Conservation (phyloP, 106 monocot genomes). For the Apostasia shenzhenica region DNA sequence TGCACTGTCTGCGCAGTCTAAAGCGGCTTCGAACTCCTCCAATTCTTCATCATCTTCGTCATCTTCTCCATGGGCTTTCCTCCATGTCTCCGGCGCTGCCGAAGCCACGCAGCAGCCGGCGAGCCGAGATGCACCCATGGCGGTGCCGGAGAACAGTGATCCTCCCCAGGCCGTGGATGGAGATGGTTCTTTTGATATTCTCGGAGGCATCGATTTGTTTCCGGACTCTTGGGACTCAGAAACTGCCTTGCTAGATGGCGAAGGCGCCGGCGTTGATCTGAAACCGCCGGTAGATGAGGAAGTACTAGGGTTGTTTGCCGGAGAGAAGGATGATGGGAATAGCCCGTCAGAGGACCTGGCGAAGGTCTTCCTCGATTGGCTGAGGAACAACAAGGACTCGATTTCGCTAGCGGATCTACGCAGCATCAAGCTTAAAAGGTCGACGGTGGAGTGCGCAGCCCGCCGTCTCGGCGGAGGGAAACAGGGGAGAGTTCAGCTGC, state of each 20-base stretch:
- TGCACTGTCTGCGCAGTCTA: not conserved
- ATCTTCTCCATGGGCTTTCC: constrained; percentile 27
- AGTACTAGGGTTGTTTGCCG: not conserved
- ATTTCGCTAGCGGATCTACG: constrained; percentile 77
- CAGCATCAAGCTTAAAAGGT: constrained; percentile 58
- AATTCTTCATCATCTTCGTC: constrained; percentile 29
- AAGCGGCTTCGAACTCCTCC: constrained; percentile 4
- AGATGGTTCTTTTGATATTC: not conserved
- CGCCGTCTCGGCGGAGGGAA: constrained; percentile 60
- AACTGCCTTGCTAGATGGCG: constrained; percentile 30
- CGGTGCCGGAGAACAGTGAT: not conserved
- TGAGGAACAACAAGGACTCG: constrained; percentile 68
- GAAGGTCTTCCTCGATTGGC: constrained; percentile 77
- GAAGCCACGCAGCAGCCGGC: constrained; percentile 12
- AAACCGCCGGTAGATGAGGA: not conserved
- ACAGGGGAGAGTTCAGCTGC: constrained; percentile 58
- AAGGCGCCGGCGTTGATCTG: constrained; percentile 3
- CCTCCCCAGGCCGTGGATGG: not conserved
- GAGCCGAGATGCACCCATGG: not conserved
- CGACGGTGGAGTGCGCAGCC: constrained; percentile 74
- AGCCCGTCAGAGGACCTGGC: constrained; percentile 37
- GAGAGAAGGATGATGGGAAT: not conserved
- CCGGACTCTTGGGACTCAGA: constrained; percentile 33
- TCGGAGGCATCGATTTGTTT: constrained; percentile 1
- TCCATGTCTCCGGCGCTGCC: constrained; percentile 1